phyloP scores from a whole-genome alignment of 371 early-diverging fungal genomes.

The Mucor mucedo region DNA sequence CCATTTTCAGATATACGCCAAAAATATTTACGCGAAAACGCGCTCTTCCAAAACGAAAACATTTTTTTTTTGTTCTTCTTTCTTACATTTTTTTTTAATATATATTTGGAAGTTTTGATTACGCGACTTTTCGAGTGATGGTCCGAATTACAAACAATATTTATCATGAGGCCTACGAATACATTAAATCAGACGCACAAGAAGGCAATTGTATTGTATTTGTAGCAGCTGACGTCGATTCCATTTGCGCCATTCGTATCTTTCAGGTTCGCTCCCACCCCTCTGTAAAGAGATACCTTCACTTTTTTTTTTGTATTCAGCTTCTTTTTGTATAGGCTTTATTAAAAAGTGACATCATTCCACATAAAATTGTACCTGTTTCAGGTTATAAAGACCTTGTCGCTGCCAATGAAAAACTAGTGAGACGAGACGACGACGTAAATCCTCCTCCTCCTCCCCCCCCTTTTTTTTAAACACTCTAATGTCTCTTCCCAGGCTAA shows the following conservation, averaged over 20 bases:
- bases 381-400: conserved; percentile 71
- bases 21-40: neutral
- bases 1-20: too few relatives aligned
- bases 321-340: conserved; percentile 44
- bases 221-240: conserved; percentile 84
- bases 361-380: conserved; percentile 82
- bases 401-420: conserved; percentile 54
- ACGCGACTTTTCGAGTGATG: conserved; percentile 18
- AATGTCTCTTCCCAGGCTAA: too few relatives aligned
- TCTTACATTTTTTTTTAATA: neutral
- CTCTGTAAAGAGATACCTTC: neutral
- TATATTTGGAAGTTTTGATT: neutral
- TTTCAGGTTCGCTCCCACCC: conserved; percentile 57
- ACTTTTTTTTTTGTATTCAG: neutral
- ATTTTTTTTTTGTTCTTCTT: conserved; percentile 5
- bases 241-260: conserved; percentile 85
- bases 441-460: neutral
- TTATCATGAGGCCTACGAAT: conserved; percentile 52
- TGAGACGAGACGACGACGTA: conserved; percentile 45
- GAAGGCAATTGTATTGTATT: conserved; percentile 69
- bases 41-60: conserved; percentile 1
- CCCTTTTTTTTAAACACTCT: neutral
- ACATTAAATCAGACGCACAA: conserved; percentile 48
- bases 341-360: conserved; percentile 75
- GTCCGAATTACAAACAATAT: conserved; percentile 44